These are phyloP conservation scores for Rosa rugosa DNA, from an alignment of 306 rosid genomes.

Conservation along the genomic window DNA sequence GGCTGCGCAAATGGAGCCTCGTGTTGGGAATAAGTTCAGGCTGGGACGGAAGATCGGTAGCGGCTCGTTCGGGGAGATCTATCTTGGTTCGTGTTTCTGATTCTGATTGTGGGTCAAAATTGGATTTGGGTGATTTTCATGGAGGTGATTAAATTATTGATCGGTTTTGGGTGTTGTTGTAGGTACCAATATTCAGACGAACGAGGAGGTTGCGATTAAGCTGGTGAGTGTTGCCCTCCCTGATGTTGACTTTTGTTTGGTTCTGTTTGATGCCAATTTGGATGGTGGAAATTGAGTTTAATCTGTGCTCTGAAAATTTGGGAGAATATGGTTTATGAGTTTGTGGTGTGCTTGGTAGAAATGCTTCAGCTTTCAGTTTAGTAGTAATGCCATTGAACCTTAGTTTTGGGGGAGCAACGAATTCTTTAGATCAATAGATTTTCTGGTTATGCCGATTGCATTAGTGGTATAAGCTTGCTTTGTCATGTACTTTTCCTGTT, in stretches of 20 bases:
- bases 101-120: not conserved
- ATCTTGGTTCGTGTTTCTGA: constrained; percentile 54
- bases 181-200: constrained; percentile 94
- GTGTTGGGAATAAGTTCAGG: constrained; percentile 86
- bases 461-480: not conserved
- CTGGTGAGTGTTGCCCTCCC: constrained; percentile 59
- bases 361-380: not conserved
- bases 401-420: not conserved
- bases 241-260: not conserved
- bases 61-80: constrained; percentile 97
- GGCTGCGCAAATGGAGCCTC: constrained; percentile 78
- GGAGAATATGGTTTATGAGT: constrained; percentile 11
- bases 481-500: not conserved
- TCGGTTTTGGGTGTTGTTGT: constrained; percentile 26
- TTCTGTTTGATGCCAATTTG: not conserved
- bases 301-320: not conserved
- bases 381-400: not conserved
- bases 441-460: not conserved
- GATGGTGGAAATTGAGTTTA: constrained; percentile 4
- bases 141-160: not conserved
- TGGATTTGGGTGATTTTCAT: not conserved
- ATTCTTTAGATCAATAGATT: not conserved
- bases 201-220: constrained; percentile 96
- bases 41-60: constrained; percentile 94
- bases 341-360: not conserved